These are phyloP conservation scores for Saccharomycopsis malanga DNA, from an alignment of 805 yeast species.

Conservation along the genomic window DNA sequence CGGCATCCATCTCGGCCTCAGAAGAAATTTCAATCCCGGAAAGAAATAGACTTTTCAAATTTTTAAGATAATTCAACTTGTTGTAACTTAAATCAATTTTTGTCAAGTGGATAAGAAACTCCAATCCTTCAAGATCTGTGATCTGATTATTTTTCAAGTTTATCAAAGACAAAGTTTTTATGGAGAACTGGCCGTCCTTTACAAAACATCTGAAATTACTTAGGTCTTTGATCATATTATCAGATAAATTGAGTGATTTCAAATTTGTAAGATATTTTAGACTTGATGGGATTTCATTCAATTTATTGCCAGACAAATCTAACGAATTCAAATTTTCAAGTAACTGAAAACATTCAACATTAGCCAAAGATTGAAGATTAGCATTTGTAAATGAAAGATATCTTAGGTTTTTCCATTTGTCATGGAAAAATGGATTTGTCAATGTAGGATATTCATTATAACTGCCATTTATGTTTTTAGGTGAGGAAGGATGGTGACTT, in stretches of 20 bases:
- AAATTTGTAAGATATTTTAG: slow-evolving; percentile 41
- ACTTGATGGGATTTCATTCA: slow-evolving; percentile 47
- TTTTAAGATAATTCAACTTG: slow-evolving; percentile 31
- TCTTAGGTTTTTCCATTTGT: slow-evolving; percentile 33
- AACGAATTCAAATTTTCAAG: slow-evolving; percentile 34
- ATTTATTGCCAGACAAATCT: slow-evolving; percentile 49
- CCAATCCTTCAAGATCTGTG: slow-evolving; percentile 37
- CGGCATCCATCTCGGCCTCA: not conserved
- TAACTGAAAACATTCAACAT: slow-evolving; percentile 27
- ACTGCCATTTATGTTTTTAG: not conserved
- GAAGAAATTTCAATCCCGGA: slow-evolving; percentile 15
- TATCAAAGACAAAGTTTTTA: slow-evolving; percentile 36
- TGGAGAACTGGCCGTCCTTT: slow-evolving; percentile 10
- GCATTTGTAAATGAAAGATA: slow-evolving; percentile 38
- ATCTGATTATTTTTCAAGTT: slow-evolving; percentile 46
- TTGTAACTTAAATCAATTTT: slow-evolving; percentile 50
- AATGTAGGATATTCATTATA: slow-evolving; percentile 1
- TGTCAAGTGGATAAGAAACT: slow-evolving; percentile 36
- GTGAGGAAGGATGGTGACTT: not conserved
- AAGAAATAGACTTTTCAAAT: slow-evolving; percentile 36
- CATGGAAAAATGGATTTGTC: slow-evolving; percentile 14
- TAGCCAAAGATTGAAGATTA: slow-evolving; percentile 29
- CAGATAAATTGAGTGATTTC: slow-evolving; percentile 47
- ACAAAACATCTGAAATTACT: slow-evolving; percentile 29
- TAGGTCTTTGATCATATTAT: slow-evolving; percentile 33